A percentile compares a stretch with the other conserved stretches of the same genome.
Evolutionary conservation across 805 yeast genomes (phyloP).

Genomic region (Ogataea trehaloabstinens): DNA sequence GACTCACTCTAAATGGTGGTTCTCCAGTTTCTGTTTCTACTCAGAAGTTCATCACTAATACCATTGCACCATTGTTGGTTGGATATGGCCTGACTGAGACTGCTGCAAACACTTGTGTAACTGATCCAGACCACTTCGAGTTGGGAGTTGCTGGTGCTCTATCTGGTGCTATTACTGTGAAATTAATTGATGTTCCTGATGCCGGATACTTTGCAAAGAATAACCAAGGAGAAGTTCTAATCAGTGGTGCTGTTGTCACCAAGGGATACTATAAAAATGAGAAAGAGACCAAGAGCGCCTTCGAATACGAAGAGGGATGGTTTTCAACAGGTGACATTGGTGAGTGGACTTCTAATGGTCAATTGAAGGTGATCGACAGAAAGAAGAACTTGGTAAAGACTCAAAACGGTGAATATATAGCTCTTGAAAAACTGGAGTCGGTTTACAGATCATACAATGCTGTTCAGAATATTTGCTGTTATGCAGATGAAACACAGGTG

Average conservation of each 20-base stretch:
- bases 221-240: slow-evolving; percentile 88
- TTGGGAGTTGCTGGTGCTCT: slow-evolving; percentile 79
- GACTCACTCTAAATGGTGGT: slow-evolving; percentile 82
- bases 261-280: slow-evolving; percentile 80
- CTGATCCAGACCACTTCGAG: slow-evolving; percentile 64
- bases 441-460: slow-evolving; percentile 78
- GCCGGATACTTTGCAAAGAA: slow-evolving; percentile 88
- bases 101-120: slow-evolving; percentile 78
- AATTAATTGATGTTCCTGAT: slow-evolving; percentile 86
- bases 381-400: slow-evolving; percentile 96
- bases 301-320: slow-evolving; percentile 82
- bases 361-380: slow-evolving; percentile 83
- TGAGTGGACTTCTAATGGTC: slow-evolving; percentile 83
- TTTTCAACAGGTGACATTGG: slow-evolving; percentile 97
- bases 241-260: slow-evolving; percentile 71
- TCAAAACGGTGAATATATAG: slow-evolving; percentile 94
- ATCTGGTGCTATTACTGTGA: slow-evolving; percentile 79
- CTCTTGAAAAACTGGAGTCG: slow-evolving; percentile 91
- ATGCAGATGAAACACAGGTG: slow-evolving; percentile 83
- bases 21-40: slow-evolving; percentile 82
- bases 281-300: slow-evolving; percentile 73
- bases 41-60: slow-evolving; percentile 72
- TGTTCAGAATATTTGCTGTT: slow-evolving; percentile 83
- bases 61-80: slow-evolving; percentile 81
- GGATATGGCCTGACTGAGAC: slow-evolving; percentile 98